Evolutionary conservation across 768 basidiomycete genomes (phyloP).

Genomic region (Bullera alba): DNA sequence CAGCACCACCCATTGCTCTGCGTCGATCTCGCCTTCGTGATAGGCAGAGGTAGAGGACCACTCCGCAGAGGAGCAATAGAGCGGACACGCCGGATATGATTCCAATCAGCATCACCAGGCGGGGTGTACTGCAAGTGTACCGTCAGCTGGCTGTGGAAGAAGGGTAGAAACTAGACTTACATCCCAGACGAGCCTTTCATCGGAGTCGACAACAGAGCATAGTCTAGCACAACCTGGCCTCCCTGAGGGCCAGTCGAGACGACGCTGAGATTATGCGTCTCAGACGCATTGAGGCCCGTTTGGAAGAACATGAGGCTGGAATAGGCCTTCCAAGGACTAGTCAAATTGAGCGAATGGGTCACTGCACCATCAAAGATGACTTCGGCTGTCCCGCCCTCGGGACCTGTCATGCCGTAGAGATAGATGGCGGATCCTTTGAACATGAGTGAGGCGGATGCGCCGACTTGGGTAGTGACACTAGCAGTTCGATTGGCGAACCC

Average conservation of each 20-base stretch:
- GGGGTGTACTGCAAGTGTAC: background rate
- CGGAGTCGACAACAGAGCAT: conserved; percentile 12
- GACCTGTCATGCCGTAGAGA: conserved; percentile 29
- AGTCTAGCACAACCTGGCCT: conserved; percentile 14
- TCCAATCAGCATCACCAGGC: conserved; percentile 8
- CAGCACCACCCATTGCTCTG: no score
- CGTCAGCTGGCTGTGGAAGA: background rate
- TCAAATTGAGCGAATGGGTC: conserved; percentile 11
- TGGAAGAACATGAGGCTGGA: conserved; percentile 18
- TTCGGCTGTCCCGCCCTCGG: conserved; percentile 19
- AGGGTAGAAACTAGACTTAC: background rate
- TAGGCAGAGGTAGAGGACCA: conserved; percentile 7
- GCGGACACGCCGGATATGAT: conserved; percentile 4
- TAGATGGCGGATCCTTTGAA: conserved; percentile 22
- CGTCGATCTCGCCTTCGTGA: no score
- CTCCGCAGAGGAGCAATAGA: conserved; percentile 6
- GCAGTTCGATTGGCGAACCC: conserved; percentile 18
- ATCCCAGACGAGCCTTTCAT: background rate
- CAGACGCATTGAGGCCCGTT: conserved; percentile 5
- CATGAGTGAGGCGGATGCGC: conserved; percentile 6
- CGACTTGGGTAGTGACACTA: conserved; percentile 11
- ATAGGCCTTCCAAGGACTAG: conserved; percentile 18
- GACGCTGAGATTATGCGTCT: conserved; percentile 8
- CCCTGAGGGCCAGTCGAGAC: conserved; percentile 6
- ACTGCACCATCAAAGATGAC: conserved; percentile 21